phyloP scores from a whole-genome alignment of 208 protist genomes.

The Leishmania tarentolae region DNA sequence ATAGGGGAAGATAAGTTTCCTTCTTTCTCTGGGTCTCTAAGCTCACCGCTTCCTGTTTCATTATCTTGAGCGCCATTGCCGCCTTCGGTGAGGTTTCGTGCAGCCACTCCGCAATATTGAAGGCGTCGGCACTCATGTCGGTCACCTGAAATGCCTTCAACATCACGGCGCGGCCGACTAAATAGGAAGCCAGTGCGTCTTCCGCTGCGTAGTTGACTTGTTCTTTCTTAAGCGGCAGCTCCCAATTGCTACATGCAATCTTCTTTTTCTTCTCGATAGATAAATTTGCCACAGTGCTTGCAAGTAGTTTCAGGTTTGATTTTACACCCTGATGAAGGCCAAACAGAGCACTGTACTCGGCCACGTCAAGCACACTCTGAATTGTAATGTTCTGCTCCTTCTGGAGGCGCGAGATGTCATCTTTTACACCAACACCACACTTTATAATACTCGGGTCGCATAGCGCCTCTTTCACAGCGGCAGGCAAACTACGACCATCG shows the following conservation, averaged over 20 bases:
- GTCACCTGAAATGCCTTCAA: slow-evolving; percentile 12
- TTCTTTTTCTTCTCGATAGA: slow-evolving; percentile 41
- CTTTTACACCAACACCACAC: slow-evolving; percentile 52
- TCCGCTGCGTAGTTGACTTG: slow-evolving; percentile 56
- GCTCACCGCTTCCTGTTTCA: slow-evolving; percentile 13
- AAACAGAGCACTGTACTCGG: slow-evolving; percentile 33
- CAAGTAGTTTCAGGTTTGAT: slow-evolving; percentile 40
- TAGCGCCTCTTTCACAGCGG: slow-evolving; percentile 26
- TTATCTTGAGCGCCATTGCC: slow-evolving; percentile 24
- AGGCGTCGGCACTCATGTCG: neutral
- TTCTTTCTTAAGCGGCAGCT: slow-evolving; percentile 30
- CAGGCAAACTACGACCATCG: slow-evolving; percentile 33
- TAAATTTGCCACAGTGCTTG: slow-evolving; percentile 21
- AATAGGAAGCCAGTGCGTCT: slow-evolving; percentile 56
- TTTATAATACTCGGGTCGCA: slow-evolving; percentile 42
- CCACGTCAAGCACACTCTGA: slow-evolving; percentile 41
- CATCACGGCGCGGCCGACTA: slow-evolving; percentile 37
- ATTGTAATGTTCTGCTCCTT: slow-evolving; percentile 36
- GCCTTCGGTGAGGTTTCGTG: slow-evolving; percentile 8
- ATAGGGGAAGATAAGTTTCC: neutral
- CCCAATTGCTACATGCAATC: slow-evolving; percentile 64
- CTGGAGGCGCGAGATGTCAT: slow-evolving; percentile 40
- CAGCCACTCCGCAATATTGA: slow-evolving; percentile 28
- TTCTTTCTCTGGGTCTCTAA: neutral
- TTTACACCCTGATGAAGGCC: slow-evolving; percentile 16